Conservation (phyloP, 768 basidiomycete species). For the Xerocomellus chrysenteron region DNA sequence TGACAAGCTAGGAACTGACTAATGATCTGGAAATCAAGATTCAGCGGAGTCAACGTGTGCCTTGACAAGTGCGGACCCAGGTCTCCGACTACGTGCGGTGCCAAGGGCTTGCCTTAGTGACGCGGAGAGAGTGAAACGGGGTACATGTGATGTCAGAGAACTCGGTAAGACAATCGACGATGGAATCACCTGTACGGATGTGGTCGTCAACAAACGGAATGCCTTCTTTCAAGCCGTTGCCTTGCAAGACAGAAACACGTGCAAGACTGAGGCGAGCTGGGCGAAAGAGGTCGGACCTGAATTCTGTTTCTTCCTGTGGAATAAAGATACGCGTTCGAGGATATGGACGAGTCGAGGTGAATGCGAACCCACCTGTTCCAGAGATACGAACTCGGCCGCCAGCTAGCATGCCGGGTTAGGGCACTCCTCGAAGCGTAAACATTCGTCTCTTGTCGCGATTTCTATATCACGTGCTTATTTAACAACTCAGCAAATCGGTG, state of each 20-base stretch:
- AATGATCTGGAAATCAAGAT: constrained; percentile 98
- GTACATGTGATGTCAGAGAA: constrained; percentile 82
- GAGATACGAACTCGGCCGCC: constrained; percentile 95
- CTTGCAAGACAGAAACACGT: constrained; percentile 90
- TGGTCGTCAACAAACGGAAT: constrained; percentile 64
- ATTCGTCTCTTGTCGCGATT: constrained; percentile 76
- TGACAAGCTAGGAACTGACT: constrained; percentile 52
- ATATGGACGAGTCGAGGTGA: not conserved
- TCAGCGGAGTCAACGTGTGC: constrained; percentile 90
- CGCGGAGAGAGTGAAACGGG: not conserved
- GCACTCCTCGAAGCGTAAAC: constrained; percentile 68
- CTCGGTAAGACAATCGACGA: constrained; percentile 96
- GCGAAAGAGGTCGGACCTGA: constrained; percentile 77
- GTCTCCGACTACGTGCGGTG: constrained; percentile 69
- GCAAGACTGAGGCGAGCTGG: constrained; percentile 92
- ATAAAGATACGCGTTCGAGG: not conserved
- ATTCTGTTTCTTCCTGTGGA: constrained; percentile 83
- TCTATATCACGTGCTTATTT: constrained; percentile 39
- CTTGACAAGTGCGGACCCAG: constrained; percentile 80
- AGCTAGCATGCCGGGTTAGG: constrained; percentile 87
- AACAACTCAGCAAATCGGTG: not conserved
- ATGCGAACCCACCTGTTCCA: constrained; percentile 71
- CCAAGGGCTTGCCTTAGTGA: not conserved
- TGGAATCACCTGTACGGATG: constrained; percentile 92
- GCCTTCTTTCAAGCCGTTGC: constrained; percentile 76